Conservation (phyloP, 2,329 filamentous ascomycete genomes). For the Fusarium sulawesiense region DNA sequence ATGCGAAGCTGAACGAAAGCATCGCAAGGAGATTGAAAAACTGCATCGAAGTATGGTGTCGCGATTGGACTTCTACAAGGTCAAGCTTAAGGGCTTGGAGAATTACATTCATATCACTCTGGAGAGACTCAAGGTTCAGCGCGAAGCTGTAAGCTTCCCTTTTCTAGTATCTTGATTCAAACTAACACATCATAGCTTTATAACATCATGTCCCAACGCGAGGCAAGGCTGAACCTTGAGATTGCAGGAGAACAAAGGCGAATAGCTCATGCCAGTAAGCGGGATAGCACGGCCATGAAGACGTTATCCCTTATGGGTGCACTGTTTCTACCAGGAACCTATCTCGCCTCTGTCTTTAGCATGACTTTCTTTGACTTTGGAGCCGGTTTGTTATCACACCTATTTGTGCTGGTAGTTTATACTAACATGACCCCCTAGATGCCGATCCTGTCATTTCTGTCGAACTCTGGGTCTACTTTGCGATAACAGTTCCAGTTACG, state of each 20-base stretch:
- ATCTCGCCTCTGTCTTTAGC: conserved; percentile 71
- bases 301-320: conserved; percentile 72
- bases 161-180: conserved; percentile 16
- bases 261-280: conserved; percentile 69
- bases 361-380: conserved; percentile 76
- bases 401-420: background rate
- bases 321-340: conserved; percentile 72
- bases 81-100: conserved; percentile 70
- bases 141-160: conserved; percentile 62
- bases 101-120: conserved; percentile 72
- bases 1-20: conserved; percentile 45
- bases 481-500: conserved; percentile 69
- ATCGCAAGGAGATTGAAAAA: conserved; percentile 53
- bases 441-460: conserved; percentile 59
- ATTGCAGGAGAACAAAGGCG: conserved; percentile 70
- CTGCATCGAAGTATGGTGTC: conserved; percentile 65
- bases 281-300: conserved; percentile 74
- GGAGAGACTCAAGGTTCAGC: conserved; percentile 69
- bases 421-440: conserved; percentile 35
- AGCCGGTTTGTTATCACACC: conserved; percentile 49
- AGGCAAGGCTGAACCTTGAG: conserved; percentile 72
- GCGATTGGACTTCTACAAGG: conserved; percentile 69
- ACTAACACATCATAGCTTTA: conserved; percentile 61
- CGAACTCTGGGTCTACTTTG: conserved; percentile 72
- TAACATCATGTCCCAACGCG: conserved; percentile 74